phyloP scores from a whole-genome alignment of 257 asterid species.

The Petunia axillaris region DNA sequence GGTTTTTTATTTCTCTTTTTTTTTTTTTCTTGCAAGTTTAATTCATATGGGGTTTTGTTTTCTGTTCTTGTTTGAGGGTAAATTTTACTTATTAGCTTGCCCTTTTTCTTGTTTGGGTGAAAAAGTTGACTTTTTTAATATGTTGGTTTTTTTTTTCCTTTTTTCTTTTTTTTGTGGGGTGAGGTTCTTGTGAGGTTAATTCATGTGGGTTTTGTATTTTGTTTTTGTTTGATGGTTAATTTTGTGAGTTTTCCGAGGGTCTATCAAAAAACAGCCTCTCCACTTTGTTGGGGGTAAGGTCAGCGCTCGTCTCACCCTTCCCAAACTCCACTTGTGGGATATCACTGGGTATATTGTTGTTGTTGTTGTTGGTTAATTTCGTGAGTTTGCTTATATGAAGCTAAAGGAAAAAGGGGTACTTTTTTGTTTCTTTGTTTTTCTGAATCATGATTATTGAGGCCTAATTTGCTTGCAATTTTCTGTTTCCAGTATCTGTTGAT shows the following conservation, averaged over 20 bases:
- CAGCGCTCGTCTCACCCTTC: too few relatives aligned
- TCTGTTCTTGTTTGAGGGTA: too few relatives aligned
- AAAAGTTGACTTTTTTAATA: conserved; percentile 18
- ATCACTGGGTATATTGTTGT: not conserved
- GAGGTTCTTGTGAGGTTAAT: not conserved
- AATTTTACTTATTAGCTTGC: not conserved
- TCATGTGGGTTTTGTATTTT: not conserved
- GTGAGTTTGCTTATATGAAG: not conserved
- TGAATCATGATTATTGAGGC: not conserved
- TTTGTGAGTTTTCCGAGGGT: not conserved
- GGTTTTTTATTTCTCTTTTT: not conserved
- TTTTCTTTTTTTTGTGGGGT: not conserved
- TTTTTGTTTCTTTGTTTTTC: not conserved
- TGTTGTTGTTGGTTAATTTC: not conserved
- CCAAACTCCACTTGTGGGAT: too few relatives aligned
- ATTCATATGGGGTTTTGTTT: too few relatives aligned
- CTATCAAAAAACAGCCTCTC: too few relatives aligned
- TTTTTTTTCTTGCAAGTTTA: not conserved
- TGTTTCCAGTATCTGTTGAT: conserved; percentile 11
- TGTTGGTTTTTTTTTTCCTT: too few relatives aligned
- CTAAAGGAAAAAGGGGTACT: not conserved
- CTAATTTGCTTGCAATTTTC: not conserved
- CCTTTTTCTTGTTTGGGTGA: not conserved
- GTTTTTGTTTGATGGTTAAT: conserved; percentile 15
- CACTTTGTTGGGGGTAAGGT: not conserved